Evolutionary conservation across 768 basidiomycete species (phyloP), one percentile per base, ranked within the genome.

Genomic region (Macrolepiota dolichaula): DNA sequence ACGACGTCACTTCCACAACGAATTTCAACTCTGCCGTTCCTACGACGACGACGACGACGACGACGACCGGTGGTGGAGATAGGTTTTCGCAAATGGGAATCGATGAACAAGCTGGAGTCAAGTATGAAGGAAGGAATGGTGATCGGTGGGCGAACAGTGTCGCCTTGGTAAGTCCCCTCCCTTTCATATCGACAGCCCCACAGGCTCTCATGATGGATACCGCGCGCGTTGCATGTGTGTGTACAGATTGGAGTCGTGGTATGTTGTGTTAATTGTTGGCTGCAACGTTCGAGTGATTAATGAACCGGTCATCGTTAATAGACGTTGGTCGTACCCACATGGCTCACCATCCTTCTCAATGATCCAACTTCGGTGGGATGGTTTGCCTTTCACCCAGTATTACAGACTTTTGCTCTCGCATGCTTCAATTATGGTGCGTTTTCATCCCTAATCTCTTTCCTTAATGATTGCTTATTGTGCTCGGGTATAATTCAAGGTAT

Each of bases 361-460:
- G 61, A 79, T 54, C 86, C 85, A 1, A 63, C 63, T 24, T 63
- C 68, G 0, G 67, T 79, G 0, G 83, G 84, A 1, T 89, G 84
- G 85, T 91, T 91, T 70, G 78, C 80, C 0, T 79, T 82, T 52
- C 90, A 92, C 68, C 89, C 89, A 0, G 71, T 82, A 0, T 70
- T 91, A 11, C 87, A 91, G 64, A 81, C 76, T 13, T 70, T 87
- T 12, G 82, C 84, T 1, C 65, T 92, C 40, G 70, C 76, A 3
- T 73, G 79, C 42, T 81, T 90, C 69, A 81, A 83, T 5, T 85
- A 85, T 65, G 91, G 92, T 89, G 59, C 44, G 78, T 58, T 44
- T 51, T 51, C 1, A 44, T 4, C 53, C 15, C 17, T n/a, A 7
- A 44, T n/a, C n/a, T n/a, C n/a, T n/a, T n/a, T n/a, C n/a, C n/a